Evolutionary conservation across 768 basidiomycete species (phyloP).

Genomic region (Auriculariales sp.): DNA sequence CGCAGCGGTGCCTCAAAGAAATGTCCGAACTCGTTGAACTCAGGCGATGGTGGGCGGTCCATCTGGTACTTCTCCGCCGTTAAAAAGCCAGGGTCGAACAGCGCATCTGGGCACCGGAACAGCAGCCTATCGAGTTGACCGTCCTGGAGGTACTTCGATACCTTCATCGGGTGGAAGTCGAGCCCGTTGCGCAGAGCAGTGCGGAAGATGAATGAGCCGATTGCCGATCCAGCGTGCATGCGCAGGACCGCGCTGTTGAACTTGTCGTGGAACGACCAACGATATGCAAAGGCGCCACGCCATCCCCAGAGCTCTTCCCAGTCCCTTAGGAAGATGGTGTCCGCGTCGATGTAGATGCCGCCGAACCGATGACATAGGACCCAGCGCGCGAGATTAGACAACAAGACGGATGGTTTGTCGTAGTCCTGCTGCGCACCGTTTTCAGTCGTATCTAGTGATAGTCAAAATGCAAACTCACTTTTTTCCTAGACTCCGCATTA

Average conservation of each 20-base stretch:
- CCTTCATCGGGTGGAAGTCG: conserved; percentile 35
- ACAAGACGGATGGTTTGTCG: background rate
- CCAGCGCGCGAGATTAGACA: conserved; percentile 35
- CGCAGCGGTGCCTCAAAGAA: conserved; percentile 17
- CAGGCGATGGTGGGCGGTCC: conserved; percentile 31
- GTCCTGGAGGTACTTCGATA: conserved; percentile 28
- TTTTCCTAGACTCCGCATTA: background rate
- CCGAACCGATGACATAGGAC: conserved; percentile 32
- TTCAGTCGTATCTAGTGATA: background rate
- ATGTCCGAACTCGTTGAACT: conserved; percentile 23
- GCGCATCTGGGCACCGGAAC: conserved; percentile 27
- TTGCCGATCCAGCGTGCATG: conserved; percentile 26
- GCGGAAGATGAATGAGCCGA: conserved; percentile 31
- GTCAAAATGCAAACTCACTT: background rate
- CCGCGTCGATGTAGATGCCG: conserved; percentile 34
- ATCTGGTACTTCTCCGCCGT: conserved; percentile 31
- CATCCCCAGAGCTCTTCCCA: conserved; percentile 40
- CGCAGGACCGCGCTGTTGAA: conserved; percentile 35
- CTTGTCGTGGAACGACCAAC: conserved; percentile 23
- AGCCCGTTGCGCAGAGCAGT: conserved; percentile 28
- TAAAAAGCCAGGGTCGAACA: conserved; percentile 34
- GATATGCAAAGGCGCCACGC: conserved; percentile 32
- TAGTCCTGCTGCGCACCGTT: background rate
- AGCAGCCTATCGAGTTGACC: conserved; percentile 25
- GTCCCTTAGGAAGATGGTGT: conserved; percentile 31